These are phyloP conservation scores for Xylariaceae sp. DNA, from an alignment of 2,329 filamentous ascomycete species.

Conservation along the genomic window DNA sequence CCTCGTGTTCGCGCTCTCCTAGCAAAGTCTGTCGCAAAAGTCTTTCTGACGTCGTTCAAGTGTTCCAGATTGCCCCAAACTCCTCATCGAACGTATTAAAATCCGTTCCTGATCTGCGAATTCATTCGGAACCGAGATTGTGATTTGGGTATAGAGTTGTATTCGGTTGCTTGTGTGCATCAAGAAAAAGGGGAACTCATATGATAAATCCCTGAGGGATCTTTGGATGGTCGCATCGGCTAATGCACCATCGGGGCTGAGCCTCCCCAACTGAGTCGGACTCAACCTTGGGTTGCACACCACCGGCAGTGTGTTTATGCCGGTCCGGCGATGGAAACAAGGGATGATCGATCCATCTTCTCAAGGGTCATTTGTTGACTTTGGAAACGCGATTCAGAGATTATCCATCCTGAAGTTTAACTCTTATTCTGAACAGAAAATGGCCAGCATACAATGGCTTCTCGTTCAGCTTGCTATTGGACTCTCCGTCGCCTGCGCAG, in stretches of 20 bases:
- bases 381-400: background rate
- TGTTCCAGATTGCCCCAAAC: background rate
- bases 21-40: background rate
- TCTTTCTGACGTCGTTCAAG: background rate
- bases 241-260: too few species aligned
- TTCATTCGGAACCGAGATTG: background rate
- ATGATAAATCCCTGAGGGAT: too few species aligned
- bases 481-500: background rate
- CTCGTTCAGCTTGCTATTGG: conserved; percentile 1
- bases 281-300: background rate
- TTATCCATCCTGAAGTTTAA: background rate
- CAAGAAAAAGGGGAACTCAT: too few species aligned
- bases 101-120: background rate
- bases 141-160: background rate
- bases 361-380: background rate
- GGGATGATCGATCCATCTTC: background rate
- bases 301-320: background rate
- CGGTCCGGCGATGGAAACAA: background rate
- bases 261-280: too few species aligned
- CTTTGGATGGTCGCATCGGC: too few species aligned
- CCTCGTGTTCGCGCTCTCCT: background rate
- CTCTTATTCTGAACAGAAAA: background rate
- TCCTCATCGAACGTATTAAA: background rate
- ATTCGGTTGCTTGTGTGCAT: background rate
- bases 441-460: background rate